Evolutionary conservation across 169 alveolate genomes (phyloP), one percentile per base, ranked within the genome.

Genomic region (Plasmodium coatneyi): DNA sequence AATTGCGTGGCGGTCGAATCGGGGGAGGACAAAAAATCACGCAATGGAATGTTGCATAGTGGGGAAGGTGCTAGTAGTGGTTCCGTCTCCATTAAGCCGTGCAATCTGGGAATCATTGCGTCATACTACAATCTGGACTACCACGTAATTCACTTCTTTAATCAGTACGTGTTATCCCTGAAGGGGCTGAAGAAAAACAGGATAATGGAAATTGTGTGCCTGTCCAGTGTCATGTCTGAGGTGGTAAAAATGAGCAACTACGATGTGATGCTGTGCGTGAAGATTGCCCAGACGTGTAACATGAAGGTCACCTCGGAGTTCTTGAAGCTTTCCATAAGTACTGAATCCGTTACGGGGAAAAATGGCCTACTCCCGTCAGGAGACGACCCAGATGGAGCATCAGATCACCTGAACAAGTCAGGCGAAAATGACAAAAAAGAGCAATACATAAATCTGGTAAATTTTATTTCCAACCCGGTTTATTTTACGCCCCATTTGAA

Each of bases 1-100:
- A 98, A 98, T 84, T 99, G 99, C 81, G 97, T 99, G 22, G 95
- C 96, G 9, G 98, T 98, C 36, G 99, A 97, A 49, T 98, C 98
- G 80, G 79, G 89, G 3, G 99, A 98, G n/a, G 95, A 90, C 43
- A 49, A 10, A 6, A 66, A 25, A 39, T 16, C 14, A 7, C 76
- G 28, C 19, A 28, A 7, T 25, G 76, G 39, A 9, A 7, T n/a
- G 10, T 0, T 32, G 0, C 97, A 96, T 28, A 89, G 98, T 80
- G 96, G 95, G 6, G 76, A 25, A 60, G 36, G 36, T 0, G n/a
- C 36, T 6, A 6, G 5, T 7, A 49, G 25, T 16, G 60, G 60
- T 16, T 49, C 60, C 1, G 93, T 97, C 4, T 94, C 97, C 14
- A 96, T 97, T 92, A 92, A 98, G 79, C 99, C 99, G 71, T 95